These are phyloP conservation scores for Selaginella tamariscina DNA, from an alignment of 75 land plant species.

Conservation along the genomic window DNA sequence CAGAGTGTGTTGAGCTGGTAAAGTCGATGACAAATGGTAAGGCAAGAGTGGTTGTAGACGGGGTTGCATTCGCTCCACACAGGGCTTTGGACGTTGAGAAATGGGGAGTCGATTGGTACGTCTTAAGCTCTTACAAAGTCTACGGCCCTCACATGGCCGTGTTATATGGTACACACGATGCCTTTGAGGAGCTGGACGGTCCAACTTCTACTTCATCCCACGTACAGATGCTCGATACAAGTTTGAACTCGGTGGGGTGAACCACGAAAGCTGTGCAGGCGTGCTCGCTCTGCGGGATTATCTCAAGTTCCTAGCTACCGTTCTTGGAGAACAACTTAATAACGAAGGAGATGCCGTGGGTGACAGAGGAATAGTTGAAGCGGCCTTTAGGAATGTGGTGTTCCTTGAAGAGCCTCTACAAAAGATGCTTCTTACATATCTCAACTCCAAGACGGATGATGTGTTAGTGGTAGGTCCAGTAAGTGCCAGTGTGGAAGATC, in stretches of 20 bases:
- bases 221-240: not conserved
- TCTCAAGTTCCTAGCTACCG: constrained; percentile 7
- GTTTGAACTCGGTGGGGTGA: constrained; percentile 19
- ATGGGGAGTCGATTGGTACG: constrained; percentile 25
- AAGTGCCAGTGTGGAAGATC: not conserved
- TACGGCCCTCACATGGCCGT: constrained; percentile 23
- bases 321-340: not conserved
- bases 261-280: constrained; percentile 16
- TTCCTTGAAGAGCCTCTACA: constrained; percentile 16
- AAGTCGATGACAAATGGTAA: constrained; percentile 5
- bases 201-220: constrained; percentile 17
- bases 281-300: constrained; percentile 9
- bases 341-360: not conserved
- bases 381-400: not conserved
- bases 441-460: constrained; percentile 14
- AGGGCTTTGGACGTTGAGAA: constrained; percentile 18
- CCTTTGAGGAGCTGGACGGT: constrained; percentile 14
- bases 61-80: constrained; percentile 19
- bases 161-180: constrained; percentile 15
- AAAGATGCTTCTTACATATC: constrained; percentile 7
- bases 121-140: constrained; percentile 15
- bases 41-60: constrained; percentile 14
- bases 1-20: constrained; percentile 10
- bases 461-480: constrained; percentile 14
- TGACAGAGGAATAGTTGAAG: constrained; percentile 14